Evolutionary conservation across 176 grass and related monocot genomes (phyloP), one percentile per base, ranked within the genome.

Genomic region (Oryza rufipogon): DNA sequence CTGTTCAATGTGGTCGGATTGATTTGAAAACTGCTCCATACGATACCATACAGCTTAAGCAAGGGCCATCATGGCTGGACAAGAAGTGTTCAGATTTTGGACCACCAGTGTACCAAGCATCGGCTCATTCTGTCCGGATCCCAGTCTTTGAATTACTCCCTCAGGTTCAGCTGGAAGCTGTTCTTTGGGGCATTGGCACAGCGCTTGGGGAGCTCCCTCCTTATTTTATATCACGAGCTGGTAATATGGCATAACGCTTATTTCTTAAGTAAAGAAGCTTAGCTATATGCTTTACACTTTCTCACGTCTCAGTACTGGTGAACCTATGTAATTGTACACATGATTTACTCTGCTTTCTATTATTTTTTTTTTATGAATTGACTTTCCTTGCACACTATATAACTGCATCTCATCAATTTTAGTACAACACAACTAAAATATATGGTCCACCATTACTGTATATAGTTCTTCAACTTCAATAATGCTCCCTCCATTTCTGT

Each of bases 131-230:
- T 47, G 91, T 99, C 48, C 89, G 79, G 84, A 89, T 99, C 88
- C 96, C 89, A 41, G 86, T 96, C 75, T 84, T 92, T 15, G 92
- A 88, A 64, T 87, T 99, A 80, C 86, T 99, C 46, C 87, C 91
- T 69, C 96, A 95, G 75, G 92, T 99, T 85, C 96, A 99, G 86
- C 80, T 99, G 47, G 96, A 99, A 84, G 89, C 91, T 70, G 71
- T 99, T 78, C 96, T 99, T 90, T 99, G 96, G 96, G 96, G 96
- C 32, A 84, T 99, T 41, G 96, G 96, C 73, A 99, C 96, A 87
- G 96, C 93, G 1, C 89, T 99, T 81, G 96, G 96, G 42, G 96
- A 99, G 86, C 91, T 99, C 64, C 96, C 96, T 70, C 96, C 96
- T 84, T 99, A 99, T 86, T 99, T 99, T 83, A 92, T 99, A 82